phyloP scores from a whole-genome alignment of 257 asterid genomes.

The Lycium barbarum region DNA sequence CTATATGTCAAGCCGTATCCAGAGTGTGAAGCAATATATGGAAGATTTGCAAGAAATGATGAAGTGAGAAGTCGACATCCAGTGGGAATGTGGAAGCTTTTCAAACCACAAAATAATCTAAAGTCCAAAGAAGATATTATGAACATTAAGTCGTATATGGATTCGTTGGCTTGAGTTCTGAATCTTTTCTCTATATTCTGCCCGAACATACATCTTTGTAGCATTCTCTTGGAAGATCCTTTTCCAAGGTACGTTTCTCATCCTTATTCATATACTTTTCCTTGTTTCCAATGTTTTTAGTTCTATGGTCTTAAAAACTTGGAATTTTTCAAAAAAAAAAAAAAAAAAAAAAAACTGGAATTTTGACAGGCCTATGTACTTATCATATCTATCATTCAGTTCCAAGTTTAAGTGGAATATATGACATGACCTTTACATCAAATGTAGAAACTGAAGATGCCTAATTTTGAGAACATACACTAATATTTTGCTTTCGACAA shows the following conservation, averaged over 20 bases:
- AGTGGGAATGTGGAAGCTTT: slow-evolving; percentile 90
- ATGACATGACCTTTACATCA: not conserved
- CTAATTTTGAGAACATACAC: not conserved
- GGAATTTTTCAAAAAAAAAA: not conserved
- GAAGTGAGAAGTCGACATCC: slow-evolving; percentile 57
- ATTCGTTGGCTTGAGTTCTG: slow-evolving; percentile 47
- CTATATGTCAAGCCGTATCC: slow-evolving; percentile 92
- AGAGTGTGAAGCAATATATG: slow-evolving; percentile 79
- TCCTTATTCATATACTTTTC: slow-evolving; percentile 9
- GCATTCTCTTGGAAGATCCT: slow-evolving; percentile 20
- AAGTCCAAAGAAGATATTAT: slow-evolving; percentile 53
- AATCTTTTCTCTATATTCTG: not conserved
- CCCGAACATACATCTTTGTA: not conserved
- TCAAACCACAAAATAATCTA: slow-evolving; percentile 58
- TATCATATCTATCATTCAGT: not conserved
- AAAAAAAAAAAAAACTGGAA: not conserved
- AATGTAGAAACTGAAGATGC: not conserved
- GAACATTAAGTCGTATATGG: slow-evolving; percentile 57
- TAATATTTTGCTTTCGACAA: not conserved
- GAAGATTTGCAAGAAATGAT: slow-evolving; percentile 53
- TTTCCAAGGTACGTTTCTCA: slow-evolving; percentile 7
- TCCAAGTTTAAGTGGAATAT: not conserved
- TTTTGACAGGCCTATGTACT: not conserved
- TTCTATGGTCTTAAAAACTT: slow-evolving; percentile 28
- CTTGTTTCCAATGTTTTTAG: not conserved